These are phyloP conservation scores for Penicillium parvum DNA, from an alignment of 495 filamentous ascomycete species.

Conservation along the genomic window DNA sequence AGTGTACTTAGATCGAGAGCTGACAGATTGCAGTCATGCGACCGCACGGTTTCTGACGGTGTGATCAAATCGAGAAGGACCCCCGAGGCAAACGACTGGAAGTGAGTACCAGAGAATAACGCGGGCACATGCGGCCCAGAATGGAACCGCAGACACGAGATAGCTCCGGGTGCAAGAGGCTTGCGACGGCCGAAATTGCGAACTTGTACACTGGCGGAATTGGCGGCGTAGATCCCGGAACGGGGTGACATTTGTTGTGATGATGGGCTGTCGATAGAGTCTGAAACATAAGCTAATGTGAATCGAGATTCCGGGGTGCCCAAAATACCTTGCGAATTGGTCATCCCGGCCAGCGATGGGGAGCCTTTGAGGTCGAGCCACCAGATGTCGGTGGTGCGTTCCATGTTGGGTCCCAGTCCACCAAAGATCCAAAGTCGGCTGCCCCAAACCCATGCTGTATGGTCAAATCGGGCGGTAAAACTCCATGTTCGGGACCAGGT, in stretches of 20 bases:
- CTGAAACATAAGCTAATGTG: constrained; percentile 41
- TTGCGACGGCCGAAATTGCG: constrained; percentile 66
- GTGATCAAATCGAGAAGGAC: constrained; percentile 91
- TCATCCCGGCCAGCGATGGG: constrained; percentile 69
- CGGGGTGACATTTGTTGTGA: constrained; percentile 44
- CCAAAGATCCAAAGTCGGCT: constrained; percentile 97
- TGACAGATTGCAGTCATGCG: constrained; percentile 84
- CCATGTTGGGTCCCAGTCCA: constrained; percentile 89
- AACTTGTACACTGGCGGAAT: constrained; percentile 82
- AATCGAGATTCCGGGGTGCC: constrained; percentile 36
- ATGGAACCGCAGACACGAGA: constrained; percentile 82
- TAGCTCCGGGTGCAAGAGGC: constrained; percentile 77
- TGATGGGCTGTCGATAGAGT: constrained; percentile 34
- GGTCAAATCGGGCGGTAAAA: constrained; percentile 90
- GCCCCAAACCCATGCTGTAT: constrained; percentile 86
- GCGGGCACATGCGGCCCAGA: constrained; percentile 85
- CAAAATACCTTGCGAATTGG: constrained; percentile 60
- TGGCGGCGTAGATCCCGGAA: constrained; percentile 77
- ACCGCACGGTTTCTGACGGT: constrained; percentile 75
- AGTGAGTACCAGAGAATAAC: constrained; percentile 84
- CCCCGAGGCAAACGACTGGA: constrained; percentile 90
- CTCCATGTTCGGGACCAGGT: constrained; percentile 97
- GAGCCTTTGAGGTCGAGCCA: constrained; percentile 92
- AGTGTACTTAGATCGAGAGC: constrained; percentile 79
- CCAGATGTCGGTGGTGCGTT: constrained; percentile 90